Base-by-base conservation (phyloP, 2,329 filamentous ascomycete genomes). In the Aspergillus sp. region DNA sequence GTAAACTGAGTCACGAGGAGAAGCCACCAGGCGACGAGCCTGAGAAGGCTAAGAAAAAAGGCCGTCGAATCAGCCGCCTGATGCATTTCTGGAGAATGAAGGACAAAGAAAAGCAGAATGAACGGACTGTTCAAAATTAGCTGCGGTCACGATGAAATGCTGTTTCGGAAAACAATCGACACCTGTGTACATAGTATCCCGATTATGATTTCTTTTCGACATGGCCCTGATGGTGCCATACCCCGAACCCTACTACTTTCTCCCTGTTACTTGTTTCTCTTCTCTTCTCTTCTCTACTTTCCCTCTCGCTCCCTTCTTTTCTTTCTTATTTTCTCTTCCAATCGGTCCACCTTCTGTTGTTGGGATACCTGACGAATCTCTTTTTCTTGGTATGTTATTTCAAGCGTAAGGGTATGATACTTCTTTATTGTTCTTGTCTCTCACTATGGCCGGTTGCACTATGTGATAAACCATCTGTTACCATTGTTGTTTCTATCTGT, bases 21-120 rank as follows among this genome's bases (percentile, higher is more conserved):
- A 78, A 78, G 55, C 73, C 77, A 17, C 73, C 75, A 0, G 61
- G 67, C 15, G 76, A 77, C 39, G 66, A 70, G n/a, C 58, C 65
- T n/a, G 73, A 75, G 30, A 75, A 67, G 56, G 65, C 68, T 17
- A 79, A 74, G 62, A 79, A 75, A 66, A 80, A 78, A 63, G 70
- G 71, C 41, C 74, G 73, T 55, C 72, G 78, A 51, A 73, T 81
- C 37, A 80, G 77, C 64, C 77, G 77, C 53, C 65, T 80, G 45
- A 77, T 80, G 73, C 73, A 77, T 59, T 81, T 81, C 62, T 81
- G 79, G 79, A 77, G 76, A 65, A 67, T 71, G 22, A 80, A 78
- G 64, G 79, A 80, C 51, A 80, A 78, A 59, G 70, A 75, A 45
- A 73, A 71, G 63, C 33, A 63, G 41, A 56, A 59, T 34, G 62